These are phyloP conservation scores for Thuja plicata DNA, from an alignment of 83 land plant species.

Conservation along the genomic window DNA sequence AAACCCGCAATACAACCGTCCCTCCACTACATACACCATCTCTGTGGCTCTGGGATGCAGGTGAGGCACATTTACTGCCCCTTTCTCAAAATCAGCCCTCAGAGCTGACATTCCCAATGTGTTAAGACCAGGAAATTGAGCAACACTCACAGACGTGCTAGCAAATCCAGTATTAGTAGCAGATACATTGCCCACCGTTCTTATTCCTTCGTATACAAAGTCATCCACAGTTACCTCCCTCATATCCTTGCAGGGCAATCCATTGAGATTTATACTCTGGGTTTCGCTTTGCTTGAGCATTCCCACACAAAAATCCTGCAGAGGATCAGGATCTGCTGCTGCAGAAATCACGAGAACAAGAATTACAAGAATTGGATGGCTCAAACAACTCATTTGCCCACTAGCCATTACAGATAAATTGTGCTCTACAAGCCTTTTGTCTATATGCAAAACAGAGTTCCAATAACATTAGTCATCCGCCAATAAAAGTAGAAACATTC, in stretches of 20 bases:
- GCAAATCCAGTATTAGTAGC: constrained; percentile 12
- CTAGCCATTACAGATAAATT: background rate
- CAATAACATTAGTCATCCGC: background rate
- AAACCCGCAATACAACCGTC: constrained; percentile 29
- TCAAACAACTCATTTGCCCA: background rate
- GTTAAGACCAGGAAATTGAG: constrained; percentile 38
- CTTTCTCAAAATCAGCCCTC: background rate
- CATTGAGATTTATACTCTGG: constrained; percentile 21
- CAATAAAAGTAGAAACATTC: background rate
- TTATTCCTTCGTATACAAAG: constrained; percentile 27
- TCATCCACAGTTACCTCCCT: constrained; percentile 16
- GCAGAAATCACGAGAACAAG: background rate
- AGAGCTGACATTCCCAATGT: constrained; percentile 34
- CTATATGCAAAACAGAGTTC: too few relatives aligned
- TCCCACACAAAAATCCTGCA: constrained; percentile 12
- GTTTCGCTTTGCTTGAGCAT: too few relatives aligned
- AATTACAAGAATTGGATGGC: background rate
- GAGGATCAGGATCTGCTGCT: background rate
- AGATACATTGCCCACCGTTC: constrained; percentile 24
- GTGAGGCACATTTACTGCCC: constrained; percentile 23
- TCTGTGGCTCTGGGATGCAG: constrained; percentile 37
- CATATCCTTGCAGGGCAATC: constrained; percentile 25
- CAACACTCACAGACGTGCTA: constrained; percentile 13
- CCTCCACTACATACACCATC: constrained; percentile 27
- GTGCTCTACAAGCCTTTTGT: background rate